Evolutionary conservation across 2,329 filamentous ascomycete species (phyloP).

Genomic region (Aspergillus puulaauensis): DNA sequence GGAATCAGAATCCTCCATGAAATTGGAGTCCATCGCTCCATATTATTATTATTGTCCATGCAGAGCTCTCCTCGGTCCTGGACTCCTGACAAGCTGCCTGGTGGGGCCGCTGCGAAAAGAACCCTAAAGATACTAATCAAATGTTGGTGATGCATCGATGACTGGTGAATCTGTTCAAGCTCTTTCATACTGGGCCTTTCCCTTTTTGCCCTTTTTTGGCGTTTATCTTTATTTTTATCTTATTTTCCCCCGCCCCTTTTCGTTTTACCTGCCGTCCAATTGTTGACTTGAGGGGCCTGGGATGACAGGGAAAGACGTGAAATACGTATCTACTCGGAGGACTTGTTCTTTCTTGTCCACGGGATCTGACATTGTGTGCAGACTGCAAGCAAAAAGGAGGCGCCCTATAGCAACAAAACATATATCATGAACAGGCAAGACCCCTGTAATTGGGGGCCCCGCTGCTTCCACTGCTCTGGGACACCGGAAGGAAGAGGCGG

Average conservation of each 20-base stretch:
- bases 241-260: background rate
- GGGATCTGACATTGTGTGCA: constrained; percentile 1
- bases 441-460: constrained; percentile 21
- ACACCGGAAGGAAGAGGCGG: constrained; percentile 16
- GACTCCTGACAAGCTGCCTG: background rate
- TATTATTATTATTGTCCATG: too few species aligned
- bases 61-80: background rate
- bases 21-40: too few species aligned
- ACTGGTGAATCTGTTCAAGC: background rate
- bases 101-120: background rate
- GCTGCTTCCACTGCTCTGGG: constrained; percentile 29
- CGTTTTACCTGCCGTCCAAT: background rate
- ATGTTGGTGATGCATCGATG: background rate
- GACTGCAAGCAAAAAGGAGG: constrained; percentile 4
- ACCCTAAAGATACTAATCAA: too few species aligned
- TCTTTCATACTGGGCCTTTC: constrained; percentile 3
- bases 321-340: background rate
- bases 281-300: background rate
- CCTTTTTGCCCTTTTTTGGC: constrained; percentile 2
- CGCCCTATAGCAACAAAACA: constrained; percentile 4
- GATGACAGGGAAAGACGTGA: background rate
- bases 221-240: background rate
- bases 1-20: too few species aligned
- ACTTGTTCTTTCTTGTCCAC: background rate
- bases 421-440: constrained; percentile 16